These are phyloP conservation scores for Daldinia vernicosa DNA, from an alignment of 495 filamentous ascomycete genomes.

Conservation along the genomic window DNA sequence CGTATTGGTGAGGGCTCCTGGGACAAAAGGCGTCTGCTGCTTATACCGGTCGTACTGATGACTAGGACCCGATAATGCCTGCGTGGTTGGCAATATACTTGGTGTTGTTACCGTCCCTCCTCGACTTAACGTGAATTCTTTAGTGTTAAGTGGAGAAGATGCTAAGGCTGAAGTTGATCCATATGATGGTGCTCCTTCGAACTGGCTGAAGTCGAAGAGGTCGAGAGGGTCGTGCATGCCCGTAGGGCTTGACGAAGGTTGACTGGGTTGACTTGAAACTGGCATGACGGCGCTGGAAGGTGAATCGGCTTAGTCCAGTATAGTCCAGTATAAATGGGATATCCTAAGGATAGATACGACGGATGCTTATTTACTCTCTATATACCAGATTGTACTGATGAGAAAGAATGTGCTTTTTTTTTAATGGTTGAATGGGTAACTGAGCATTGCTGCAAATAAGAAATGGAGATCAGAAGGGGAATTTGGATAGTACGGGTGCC, in stretches of 20 bases:
- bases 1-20: constrained; percentile 76
- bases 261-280: constrained; percentile 42
- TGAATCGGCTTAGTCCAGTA: not conserved
- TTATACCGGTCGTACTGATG: constrained; percentile 92
- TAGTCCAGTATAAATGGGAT: no score
- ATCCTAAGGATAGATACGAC: no score
- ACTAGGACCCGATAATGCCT: constrained; percentile 78
- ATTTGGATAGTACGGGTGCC: constrained; percentile 49
- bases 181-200: constrained; percentile 57
- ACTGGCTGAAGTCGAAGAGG: constrained; percentile 59
- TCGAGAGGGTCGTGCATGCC: constrained; percentile 35
- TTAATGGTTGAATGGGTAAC: no score
- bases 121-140: no score
- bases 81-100: constrained; percentile 53
- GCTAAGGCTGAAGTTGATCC: constrained; percentile 59
- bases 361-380: not conserved
- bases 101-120: no score
- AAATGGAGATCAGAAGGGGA: constrained; percentile 45
- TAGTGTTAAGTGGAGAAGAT: no score
- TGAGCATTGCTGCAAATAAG: no score
- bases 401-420: no score
- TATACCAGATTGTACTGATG: not conserved
- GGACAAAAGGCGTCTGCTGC: constrained; percentile 89
- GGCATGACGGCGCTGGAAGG: constrained; percentile 18
- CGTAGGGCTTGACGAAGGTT: constrained; percentile 49